These are phyloP conservation scores for Madurella mycetomatis DNA, from an alignment of 2,329 filamentous ascomycete species.

Conservation along the genomic window DNA sequence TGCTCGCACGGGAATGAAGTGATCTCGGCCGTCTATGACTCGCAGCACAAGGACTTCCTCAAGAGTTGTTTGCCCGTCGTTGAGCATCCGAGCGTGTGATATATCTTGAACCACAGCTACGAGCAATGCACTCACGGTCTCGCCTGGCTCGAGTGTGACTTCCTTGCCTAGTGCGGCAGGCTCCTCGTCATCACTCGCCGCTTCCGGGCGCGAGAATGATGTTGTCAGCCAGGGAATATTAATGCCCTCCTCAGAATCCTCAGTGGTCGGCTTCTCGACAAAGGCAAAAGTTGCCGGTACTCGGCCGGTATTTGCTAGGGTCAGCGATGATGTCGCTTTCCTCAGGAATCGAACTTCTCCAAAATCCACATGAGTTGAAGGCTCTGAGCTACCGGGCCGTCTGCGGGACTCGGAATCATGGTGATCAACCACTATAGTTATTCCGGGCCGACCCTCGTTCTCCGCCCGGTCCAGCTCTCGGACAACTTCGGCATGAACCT, in stretches of 20 bases:
- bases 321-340: constrained; percentile 62
- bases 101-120: constrained; percentile 63
- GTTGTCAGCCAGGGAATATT: constrained; percentile 61
- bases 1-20: constrained; percentile 80
- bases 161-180: constrained; percentile 37
- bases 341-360: constrained; percentile 68
- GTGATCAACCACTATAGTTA: constrained; percentile 77
- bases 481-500: constrained; percentile 80
- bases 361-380: constrained; percentile 58
- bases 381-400: constrained; percentile 40
- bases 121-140: constrained; percentile 68
- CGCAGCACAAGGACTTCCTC: constrained; percentile 88
- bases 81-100: constrained; percentile 63
- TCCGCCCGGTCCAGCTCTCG: constrained; percentile 84
- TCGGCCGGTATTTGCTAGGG: constrained; percentile 86
- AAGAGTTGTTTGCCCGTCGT: constrained; percentile 59
- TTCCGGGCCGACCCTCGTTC: constrained; percentile 78
- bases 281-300: constrained; percentile 77
- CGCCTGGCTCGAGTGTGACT: constrained; percentile 76
- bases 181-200: constrained; percentile 31
- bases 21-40: constrained; percentile 77
- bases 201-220: constrained; percentile 53
- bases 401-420: constrained; percentile 35
- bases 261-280: constrained; percentile 61
- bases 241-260: constrained; percentile 36